Percentiles rank a stretch among this genome's conserved stretches.
These are phyloP conservation scores for Cercophora sp. DNA, from an alignment of 495 filamentous ascomycete genomes.

Conservation along the genomic window DNA sequence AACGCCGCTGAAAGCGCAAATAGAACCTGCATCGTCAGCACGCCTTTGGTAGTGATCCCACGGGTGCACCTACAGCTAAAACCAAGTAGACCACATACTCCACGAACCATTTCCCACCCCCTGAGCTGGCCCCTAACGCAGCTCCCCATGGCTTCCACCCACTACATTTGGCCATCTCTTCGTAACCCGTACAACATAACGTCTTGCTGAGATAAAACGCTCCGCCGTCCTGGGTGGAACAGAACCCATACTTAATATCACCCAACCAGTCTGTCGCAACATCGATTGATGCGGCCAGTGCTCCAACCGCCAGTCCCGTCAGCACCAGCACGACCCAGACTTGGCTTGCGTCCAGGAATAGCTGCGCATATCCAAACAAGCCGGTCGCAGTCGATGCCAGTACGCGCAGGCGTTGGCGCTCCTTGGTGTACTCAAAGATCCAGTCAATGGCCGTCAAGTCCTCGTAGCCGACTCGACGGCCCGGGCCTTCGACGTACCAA, in stretches of 20 bases:
- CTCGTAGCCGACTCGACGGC: conserved; percentile 88
- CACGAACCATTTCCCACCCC: conserved; percentile 67
- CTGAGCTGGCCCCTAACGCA: conserved; percentile 61
- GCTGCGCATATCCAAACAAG: conserved; percentile 65
- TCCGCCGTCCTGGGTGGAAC: conserved; percentile 71
- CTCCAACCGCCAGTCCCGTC: conserved; percentile 71
- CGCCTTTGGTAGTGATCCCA: not conserved
- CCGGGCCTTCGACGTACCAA: conserved; percentile 90
- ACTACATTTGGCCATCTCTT: conserved; percentile 69
- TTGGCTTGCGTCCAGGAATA: conserved; percentile 77
- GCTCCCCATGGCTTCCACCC: conserved; percentile 85
- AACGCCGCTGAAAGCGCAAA: conserved; percentile 78
- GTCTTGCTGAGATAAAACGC: conserved; percentile 83
- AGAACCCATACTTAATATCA: conserved; percentile 91
- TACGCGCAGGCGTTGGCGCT: conserved; percentile 77
- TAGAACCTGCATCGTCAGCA: conserved; percentile 52
- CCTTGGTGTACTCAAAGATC: conserved; percentile 99
- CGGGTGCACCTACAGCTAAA: conserved; percentile 61
- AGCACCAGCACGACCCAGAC: conserved; percentile 83
- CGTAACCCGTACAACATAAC: conserved; percentile 91
- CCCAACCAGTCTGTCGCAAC: conserved; percentile 92
- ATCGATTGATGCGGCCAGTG: conserved; percentile 84
- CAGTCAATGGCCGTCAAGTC: conserved; percentile 98
- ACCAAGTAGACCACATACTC: conserved; percentile 83
- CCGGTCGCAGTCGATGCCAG: conserved; percentile 68